These are phyloP conservation scores for Lentinus tigrinus DNA, from an alignment of 768 basidiomycete genomes.

Conservation along the genomic window DNA sequence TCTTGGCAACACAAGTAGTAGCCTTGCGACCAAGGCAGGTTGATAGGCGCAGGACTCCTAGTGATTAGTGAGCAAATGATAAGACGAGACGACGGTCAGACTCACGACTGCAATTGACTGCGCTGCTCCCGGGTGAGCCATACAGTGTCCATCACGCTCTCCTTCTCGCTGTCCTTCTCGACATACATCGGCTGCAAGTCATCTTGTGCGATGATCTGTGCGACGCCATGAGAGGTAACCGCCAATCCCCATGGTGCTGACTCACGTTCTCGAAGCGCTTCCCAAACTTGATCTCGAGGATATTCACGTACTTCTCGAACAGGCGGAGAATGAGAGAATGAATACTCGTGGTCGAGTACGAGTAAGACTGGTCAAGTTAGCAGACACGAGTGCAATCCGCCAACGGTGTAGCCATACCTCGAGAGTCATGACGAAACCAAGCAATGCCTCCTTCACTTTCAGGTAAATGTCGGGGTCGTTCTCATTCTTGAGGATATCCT, in stretches of 20 bases:
- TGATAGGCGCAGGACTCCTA: slow-evolving; percentile 65
- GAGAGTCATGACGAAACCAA: slow-evolving; percentile 87
- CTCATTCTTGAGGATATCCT: slow-evolving; percentile 68
- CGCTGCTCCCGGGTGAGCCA: slow-evolving; percentile 78
- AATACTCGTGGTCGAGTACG: slow-evolving; percentile 80
- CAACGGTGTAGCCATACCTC: slow-evolving; percentile 54
- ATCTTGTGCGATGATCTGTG: slow-evolving; percentile 79
- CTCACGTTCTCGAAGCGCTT: slow-evolving; percentile 77
- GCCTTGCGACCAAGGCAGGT: slow-evolving; percentile 91
- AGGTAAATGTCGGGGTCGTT: slow-evolving; percentile 81
- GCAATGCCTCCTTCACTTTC: slow-evolving; percentile 77
- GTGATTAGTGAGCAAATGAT: neutral
- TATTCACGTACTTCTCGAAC: slow-evolving; percentile 84
- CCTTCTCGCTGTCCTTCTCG: slow-evolving; percentile 58
- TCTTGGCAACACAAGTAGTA: slow-evolving; percentile 95
- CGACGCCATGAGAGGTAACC: neutral
- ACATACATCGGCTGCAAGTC: slow-evolving; percentile 88
- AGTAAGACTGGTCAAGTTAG: slow-evolving; percentile 61
- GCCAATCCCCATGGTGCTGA: neutral
- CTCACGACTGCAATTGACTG: slow-evolving; percentile 54
- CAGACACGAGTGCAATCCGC: neutral
- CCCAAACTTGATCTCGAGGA: slow-evolving; percentile 81
- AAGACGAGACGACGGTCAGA: neutral
- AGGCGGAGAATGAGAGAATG: slow-evolving; percentile 83
- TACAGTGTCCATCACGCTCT: slow-evolving; percentile 73